Evolutionary conservation across 176 grass and related monocot genomes (phyloP).

Genomic region (Hordeum marinum): DNA sequence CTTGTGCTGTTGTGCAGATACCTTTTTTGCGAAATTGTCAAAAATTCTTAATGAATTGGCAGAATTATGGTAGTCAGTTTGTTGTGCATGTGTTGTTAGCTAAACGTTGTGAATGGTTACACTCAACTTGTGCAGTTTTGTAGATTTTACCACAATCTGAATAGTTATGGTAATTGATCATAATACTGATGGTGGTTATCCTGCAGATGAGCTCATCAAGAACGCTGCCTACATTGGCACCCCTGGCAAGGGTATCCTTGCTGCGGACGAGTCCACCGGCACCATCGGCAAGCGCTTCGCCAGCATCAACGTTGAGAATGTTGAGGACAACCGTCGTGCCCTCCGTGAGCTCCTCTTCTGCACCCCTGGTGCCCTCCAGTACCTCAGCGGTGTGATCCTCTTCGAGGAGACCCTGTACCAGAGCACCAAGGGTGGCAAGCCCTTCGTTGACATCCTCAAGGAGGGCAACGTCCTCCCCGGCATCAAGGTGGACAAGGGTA

Average conservation of each 20-base stretch:
- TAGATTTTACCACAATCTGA: not conserved
- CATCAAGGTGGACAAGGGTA: constrained; percentile 93
- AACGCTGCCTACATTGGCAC: constrained; percentile 87
- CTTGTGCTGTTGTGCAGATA: not conserved
- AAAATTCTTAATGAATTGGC: not conserved
- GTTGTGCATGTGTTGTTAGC: not conserved
- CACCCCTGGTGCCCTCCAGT: constrained; percentile 59
- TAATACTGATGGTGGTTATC: not conserved
- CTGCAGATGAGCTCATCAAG: constrained; percentile 87
- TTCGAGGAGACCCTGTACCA: constrained; percentile 95
- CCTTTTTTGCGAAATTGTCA: not conserved
- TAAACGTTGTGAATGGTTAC: not conserved
- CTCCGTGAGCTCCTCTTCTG: constrained; percentile 88
- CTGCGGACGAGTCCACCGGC: constrained; percentile 83
- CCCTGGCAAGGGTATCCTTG: constrained; percentile 87
- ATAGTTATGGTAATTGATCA: not conserved
- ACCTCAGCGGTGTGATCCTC: constrained; percentile 69
- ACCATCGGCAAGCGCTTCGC: constrained; percentile 84
- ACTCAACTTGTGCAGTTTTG: not conserved
- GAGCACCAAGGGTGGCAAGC: constrained; percentile 86
- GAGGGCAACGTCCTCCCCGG: constrained; percentile 61
- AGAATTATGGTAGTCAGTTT: no score
- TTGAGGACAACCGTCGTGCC: constrained; percentile 78
- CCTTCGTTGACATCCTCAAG: constrained; percentile 67
- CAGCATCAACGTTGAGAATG: constrained; percentile 84